phyloP scores from a whole-genome alignment of 768 basidiomycete genomes.

The Serpula lacrymans region DNA sequence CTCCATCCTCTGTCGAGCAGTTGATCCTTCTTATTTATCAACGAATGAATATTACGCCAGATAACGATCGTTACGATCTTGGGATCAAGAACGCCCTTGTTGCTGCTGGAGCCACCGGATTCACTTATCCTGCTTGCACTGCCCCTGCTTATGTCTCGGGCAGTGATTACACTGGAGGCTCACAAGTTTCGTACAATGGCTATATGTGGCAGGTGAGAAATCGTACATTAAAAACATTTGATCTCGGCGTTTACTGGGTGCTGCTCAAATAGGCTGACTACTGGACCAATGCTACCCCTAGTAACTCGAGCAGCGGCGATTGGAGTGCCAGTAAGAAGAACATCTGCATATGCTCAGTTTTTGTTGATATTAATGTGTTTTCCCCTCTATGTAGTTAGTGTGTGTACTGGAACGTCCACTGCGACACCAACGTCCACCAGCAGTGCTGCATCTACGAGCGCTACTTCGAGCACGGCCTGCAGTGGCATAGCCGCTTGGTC shows the following conservation, averaged over 20 bases:
- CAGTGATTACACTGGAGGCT: constrained; percentile 47
- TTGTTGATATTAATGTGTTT: too few relatives aligned
- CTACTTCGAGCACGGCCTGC: constrained; percentile 37
- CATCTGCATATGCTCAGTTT: too few relatives aligned
- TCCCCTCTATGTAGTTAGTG: constrained; percentile 42
- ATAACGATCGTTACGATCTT: constrained; percentile 55
- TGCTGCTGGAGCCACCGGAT: constrained; percentile 65
- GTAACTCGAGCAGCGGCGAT: constrained; percentile 47
- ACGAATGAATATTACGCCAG: constrained; percentile 26
- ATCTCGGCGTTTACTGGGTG: background rate
- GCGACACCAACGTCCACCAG: constrained; percentile 12
- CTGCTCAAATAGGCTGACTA: constrained; percentile 51
- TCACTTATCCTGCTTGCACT: constrained; percentile 59
- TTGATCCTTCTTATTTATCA: background rate
- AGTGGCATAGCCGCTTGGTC: constrained; percentile 51
- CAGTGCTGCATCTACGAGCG: constrained; percentile 11
- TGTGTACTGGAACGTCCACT: constrained; percentile 36
- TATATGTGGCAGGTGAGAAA: constrained; percentile 60
- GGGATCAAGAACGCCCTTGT: constrained; percentile 58
- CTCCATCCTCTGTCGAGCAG: background rate
- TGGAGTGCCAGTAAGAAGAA: constrained; percentile 58
- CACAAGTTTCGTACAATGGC: constrained; percentile 52
- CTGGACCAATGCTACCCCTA: constrained; percentile 48
- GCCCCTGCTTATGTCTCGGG: constrained; percentile 52
- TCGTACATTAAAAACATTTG: background rate